Percentiles rank a stretch among this genome's conserved stretches.
These are phyloP conservation scores for Echinosphaeria canescens DNA, from an alignment of 2,329 filamentous ascomycete genomes.

Conservation along the genomic window DNA sequence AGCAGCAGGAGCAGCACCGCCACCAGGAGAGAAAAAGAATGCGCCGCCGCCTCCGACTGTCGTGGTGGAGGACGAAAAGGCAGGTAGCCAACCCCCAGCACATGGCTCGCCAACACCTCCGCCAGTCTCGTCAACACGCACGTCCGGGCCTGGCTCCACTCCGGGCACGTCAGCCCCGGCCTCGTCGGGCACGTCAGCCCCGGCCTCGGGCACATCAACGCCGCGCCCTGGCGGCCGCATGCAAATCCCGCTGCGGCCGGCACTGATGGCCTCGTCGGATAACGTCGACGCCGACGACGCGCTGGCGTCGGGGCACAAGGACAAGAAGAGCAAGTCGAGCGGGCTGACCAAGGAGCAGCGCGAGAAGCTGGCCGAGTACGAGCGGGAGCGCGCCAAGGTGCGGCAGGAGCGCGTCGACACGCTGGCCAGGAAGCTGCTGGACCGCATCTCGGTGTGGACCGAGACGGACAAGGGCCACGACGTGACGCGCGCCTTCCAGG, in stretches of 20 bases:
- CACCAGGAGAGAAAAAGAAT: slow-evolving; percentile 9
- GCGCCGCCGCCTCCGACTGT: slow-evolving; percentile 12
- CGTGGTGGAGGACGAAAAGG: slow-evolving; percentile 15
- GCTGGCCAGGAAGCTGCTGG: slow-evolving; percentile 64
- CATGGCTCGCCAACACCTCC: too few relatives aligned
- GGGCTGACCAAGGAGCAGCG: slow-evolving; percentile 79
- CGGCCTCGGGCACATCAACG: slow-evolving; percentile 16
- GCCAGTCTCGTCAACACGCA: too few relatives aligned
- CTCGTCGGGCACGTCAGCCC: slow-evolving; percentile 16
- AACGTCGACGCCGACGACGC: slow-evolving; percentile 55
- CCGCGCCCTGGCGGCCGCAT: slow-evolving; percentile 12
- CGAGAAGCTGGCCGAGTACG: slow-evolving; percentile 75
- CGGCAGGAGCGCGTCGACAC: slow-evolving; percentile 75
- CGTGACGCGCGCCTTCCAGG: slow-evolving; percentile 75
- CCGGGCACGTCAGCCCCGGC: too few relatives aligned
- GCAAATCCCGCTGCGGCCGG: slow-evolving; percentile 56
- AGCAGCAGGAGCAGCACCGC: slow-evolving; percentile 8
- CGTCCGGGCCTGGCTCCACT: too few relatives aligned
- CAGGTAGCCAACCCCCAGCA: too few relatives aligned
- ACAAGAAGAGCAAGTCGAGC: slow-evolving; percentile 55
- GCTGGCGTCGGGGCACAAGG: slow-evolving; percentile 45
- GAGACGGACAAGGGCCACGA: slow-evolving; percentile 82
- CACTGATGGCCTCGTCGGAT: slow-evolving; percentile 68
- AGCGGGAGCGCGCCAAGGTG: slow-evolving; percentile 63
- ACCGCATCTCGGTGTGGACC: slow-evolving; percentile 86